A percentile compares a stretch with the other conserved stretches of the same genome.
phyloP scores from a whole-genome alignment of 371 early-diverging fungal genomes.

The Mycotypha africana region DNA sequence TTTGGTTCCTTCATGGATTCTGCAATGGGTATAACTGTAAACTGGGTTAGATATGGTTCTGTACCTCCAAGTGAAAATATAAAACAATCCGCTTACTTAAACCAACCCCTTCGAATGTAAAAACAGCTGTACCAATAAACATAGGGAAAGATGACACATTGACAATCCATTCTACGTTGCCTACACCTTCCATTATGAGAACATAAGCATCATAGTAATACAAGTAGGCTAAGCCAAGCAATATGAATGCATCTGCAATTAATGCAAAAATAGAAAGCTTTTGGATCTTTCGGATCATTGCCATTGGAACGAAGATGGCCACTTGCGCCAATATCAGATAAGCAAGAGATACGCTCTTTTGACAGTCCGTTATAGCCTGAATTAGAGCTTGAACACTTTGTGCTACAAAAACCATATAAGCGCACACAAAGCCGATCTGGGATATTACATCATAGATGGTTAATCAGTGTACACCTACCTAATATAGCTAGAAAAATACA shows the following conservation, averaged over 20 bases:
- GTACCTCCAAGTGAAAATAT: too few species aligned
- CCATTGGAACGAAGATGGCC: constrained; percentile 71
- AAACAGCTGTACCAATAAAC: constrained; percentile 86
- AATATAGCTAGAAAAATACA: background rate
- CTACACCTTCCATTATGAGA: constrained; percentile 53
- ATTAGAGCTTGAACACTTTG: constrained; percentile 73
- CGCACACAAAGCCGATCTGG: constrained; percentile 84
- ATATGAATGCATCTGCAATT: constrained; percentile 81
- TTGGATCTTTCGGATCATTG: constrained; percentile 79
- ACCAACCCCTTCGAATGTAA: constrained; percentile 89
- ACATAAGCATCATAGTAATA: constrained; percentile 64
- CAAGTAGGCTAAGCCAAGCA: constrained; percentile 72
- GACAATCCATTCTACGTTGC: constrained; percentile 58
- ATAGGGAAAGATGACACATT: constrained; percentile 69
- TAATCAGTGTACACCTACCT: too few species aligned
- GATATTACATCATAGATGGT: too few species aligned
- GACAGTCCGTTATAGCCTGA: constrained; percentile 54
- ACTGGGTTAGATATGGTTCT: too few species aligned
- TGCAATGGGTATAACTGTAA: constrained; percentile 56
- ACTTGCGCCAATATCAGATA: constrained; percentile 69
- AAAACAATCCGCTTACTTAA: constrained; percentile 52
- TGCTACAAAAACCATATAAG: constrained; percentile 84
- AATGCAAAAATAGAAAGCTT: constrained; percentile 72
- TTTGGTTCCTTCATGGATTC: constrained; percentile 78
- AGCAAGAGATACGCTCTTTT: constrained; percentile 26